phyloP scores from a whole-genome alignment of 192 early-diverging fungal genomes.

The Haplosporangium gracile region DNA sequence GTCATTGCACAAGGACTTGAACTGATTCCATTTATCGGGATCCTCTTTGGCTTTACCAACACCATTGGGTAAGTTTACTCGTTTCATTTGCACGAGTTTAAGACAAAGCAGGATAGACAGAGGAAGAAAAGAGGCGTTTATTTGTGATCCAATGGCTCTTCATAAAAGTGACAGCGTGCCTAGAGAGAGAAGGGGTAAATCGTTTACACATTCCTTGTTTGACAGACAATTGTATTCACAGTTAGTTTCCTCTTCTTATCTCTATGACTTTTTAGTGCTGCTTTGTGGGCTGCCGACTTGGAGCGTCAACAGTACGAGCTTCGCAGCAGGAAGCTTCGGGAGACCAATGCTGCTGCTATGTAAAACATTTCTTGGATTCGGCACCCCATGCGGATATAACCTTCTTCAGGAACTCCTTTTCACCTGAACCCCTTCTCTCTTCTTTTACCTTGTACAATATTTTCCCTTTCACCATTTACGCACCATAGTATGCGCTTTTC shows the following conservation, averaged over 20 bases:
- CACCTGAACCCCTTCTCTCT: not conserved
- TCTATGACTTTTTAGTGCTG: conserved; percentile 22
- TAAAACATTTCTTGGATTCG: not conserved
- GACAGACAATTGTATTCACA: not conserved
- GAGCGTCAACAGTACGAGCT: conserved; percentile 48
- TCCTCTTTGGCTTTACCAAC: conserved; percentile 64
- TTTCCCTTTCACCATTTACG: not conserved
- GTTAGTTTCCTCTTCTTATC: not conserved
- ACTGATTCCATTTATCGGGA: conserved; percentile 60
- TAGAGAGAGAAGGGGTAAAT: not conserved
- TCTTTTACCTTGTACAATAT: conserved; percentile 10
- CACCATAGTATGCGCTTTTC: not conserved
- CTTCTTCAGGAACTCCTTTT: not conserved
- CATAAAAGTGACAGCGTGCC: not conserved
- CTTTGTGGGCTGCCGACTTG: conserved; percentile 51
- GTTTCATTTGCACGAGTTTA: not conserved
- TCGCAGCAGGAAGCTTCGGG: conserved; percentile 27
- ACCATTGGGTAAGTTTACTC: conserved; percentile 58
- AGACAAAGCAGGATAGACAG: not conserved
- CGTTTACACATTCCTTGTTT: not conserved
- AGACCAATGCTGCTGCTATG: conserved; percentile 5
- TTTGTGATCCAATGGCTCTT: not conserved
- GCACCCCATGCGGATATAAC: not conserved
- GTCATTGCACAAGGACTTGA: conserved; percentile 61
- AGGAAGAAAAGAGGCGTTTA: not conserved